These are phyloP conservation scores for Micromonas commoda DNA, from an alignment of 139 green algal species.

Conservation along the genomic window DNA sequence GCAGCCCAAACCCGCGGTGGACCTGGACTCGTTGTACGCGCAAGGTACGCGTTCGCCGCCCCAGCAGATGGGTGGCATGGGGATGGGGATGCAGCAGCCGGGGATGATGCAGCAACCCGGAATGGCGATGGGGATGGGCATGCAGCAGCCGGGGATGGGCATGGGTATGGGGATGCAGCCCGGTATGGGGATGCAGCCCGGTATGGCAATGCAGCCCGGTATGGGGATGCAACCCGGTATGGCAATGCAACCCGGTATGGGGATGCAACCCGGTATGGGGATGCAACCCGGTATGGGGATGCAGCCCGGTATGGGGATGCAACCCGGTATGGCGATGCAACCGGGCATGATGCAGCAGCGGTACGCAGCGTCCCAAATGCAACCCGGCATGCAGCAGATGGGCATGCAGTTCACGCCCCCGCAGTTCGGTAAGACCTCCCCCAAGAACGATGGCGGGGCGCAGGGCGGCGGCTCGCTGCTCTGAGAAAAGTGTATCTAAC, in stretches of 20 bases:
- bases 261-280: no score
- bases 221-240: no score
- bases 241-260: neutral
- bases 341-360: neutral
- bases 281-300: neutral
- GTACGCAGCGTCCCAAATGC: no score
- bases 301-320: neutral
- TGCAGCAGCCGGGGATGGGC: neutral
- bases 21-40: neutral
- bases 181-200: no score
- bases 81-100: neutral
- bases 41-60: neutral
- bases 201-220: neutral
- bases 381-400: neutral
- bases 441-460: neutral
- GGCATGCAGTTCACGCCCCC: neutral
- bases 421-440: neutral
- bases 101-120: neutral
- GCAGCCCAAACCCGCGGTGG: neutral
- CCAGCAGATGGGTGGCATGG: neutral
- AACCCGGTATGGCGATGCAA: neutral
- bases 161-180: no score
- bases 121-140: neutral
- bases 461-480: neutral
- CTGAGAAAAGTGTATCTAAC: no score